Percentiles rank a stretch among this genome's conserved stretches.
Evolutionary conservation across 495 filamentous ascomycete species (phyloP).

Genomic region (Filosporella fistucella): DNA sequence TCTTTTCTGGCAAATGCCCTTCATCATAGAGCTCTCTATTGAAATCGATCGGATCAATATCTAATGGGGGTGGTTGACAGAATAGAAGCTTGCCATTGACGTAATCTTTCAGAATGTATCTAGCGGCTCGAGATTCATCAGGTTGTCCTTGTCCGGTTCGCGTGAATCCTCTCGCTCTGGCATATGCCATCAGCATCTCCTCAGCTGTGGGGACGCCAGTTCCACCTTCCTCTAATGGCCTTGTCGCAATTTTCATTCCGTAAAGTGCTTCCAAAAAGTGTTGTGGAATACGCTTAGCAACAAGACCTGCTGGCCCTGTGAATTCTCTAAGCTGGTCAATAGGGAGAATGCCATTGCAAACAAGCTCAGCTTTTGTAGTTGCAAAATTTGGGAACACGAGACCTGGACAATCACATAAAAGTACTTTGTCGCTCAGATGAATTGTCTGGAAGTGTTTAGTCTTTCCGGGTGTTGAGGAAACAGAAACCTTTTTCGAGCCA

Average conservation of each 20-base stretch:
- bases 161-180: slow-evolving; percentile 80
- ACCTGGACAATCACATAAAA: slow-evolving; percentile 97
- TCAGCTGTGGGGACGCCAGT: slow-evolving; percentile 84
- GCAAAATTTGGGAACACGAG: slow-evolving; percentile 99
- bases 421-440: slow-evolving; percentile 80
- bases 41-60: slow-evolving; percentile 70
- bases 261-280: slow-evolving; percentile 87
- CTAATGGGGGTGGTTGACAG: slow-evolving; percentile 79
- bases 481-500: slow-evolving; percentile 96
- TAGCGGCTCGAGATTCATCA: slow-evolving; percentile 87
- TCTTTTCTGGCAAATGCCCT: slow-evolving; percentile 69
- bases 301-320: slow-evolving; percentile 79
- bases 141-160: slow-evolving; percentile 85
- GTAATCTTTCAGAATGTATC: slow-evolving; percentile 93
- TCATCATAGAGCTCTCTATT: slow-evolving; percentile 85
- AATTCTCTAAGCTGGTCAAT: slow-evolving; percentile 97
- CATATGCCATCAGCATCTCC: slow-evolving; percentile 84
- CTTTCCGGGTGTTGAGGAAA: slow-evolving; percentile 95
- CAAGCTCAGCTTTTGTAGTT: slow-evolving; percentile 92
- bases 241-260: slow-evolving; percentile 79
- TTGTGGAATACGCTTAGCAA: slow-evolving; percentile 90
- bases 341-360: slow-evolving; percentile 91
- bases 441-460: slow-evolving; percentile 99
- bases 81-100: slow-evolving; percentile 93
- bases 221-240: slow-evolving; percentile 89